phyloP scores from a whole-genome alignment of 805 yeast genomes.

The Candida glaebosa region DNA sequence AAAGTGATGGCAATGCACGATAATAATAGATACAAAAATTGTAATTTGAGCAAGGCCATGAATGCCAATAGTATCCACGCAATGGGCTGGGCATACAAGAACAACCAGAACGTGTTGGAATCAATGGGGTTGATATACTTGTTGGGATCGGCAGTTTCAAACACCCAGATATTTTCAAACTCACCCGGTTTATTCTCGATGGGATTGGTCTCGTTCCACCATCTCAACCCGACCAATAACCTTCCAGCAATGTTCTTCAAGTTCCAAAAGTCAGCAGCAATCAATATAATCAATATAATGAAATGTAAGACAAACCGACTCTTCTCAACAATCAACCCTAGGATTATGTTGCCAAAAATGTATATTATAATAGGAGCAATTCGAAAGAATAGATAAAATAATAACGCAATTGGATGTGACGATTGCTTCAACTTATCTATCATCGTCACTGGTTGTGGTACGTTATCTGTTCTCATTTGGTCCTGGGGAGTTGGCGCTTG shows the following conservation, averaged over 20 bases:
- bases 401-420: constrained; percentile 77
- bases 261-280: constrained; percentile 92
- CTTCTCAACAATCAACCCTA: constrained; percentile 35
- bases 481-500: neutral
- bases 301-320: constrained; percentile 70
- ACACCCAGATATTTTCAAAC: constrained; percentile 74
- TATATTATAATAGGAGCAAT: constrained; percentile 62
- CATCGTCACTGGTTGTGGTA: too few relatives aligned
- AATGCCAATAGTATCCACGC: constrained; percentile 74
- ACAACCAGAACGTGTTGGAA: constrained; percentile 82
- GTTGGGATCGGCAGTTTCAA: constrained; percentile 75
- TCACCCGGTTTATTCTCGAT: constrained; percentile 49
- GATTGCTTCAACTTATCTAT: constrained; percentile 51
- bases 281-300: constrained; percentile 67
- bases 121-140: constrained; percentile 85
- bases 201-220: constrained; percentile 84
- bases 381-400: constrained; percentile 61
- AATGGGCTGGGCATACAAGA: constrained; percentile 71
- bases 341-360: constrained; percentile 66
- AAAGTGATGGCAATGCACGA: constrained; percentile 67
- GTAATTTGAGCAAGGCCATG: constrained; percentile 73
- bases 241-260: constrained; percentile 90
- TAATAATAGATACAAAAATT: constrained; percentile 62
- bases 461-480: too few relatives aligned
- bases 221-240: constrained; percentile 81